Evolutionary conservation across 169 alveolate genomes (phyloP).

Genomic region (Theileria parva): DNA sequence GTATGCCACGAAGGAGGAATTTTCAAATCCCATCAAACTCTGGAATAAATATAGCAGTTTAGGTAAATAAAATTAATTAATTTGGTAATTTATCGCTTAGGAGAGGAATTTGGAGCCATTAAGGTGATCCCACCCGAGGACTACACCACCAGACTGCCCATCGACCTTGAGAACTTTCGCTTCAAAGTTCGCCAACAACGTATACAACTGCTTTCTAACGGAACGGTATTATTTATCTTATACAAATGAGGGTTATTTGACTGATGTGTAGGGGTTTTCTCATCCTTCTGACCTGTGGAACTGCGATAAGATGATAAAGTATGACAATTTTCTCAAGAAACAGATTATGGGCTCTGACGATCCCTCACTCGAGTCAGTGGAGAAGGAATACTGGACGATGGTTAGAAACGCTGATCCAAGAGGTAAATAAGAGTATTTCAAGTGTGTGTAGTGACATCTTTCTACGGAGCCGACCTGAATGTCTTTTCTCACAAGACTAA

Average conservation of each 20-base stretch:
- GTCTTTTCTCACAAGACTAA: conserved; percentile 46
- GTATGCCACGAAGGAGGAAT: conserved; percentile 75
- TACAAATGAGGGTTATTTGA: background rate
- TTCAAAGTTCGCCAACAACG: conserved; percentile 81
- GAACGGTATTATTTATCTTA: conserved; percentile 29
- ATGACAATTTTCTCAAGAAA: conserved; percentile 1
- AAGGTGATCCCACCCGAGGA: conserved; percentile 80
- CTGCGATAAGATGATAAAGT: conserved; percentile 38
- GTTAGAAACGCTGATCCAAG: conserved; percentile 56
- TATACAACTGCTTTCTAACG: conserved; percentile 69
- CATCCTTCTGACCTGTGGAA: conserved; percentile 57
- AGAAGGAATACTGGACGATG: conserved; percentile 67
- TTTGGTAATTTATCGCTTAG: conserved; percentile 33
- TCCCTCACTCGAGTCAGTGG: conserved; percentile 54
- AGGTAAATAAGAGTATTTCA: conserved; percentile 13
- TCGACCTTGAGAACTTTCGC: conserved; percentile 63
- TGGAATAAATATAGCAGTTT: conserved; percentile 60
- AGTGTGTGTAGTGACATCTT: conserved; percentile 24
- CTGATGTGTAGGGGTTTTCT: conserved; percentile 48
- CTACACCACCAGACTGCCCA: conserved; percentile 73
- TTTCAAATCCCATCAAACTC: conserved; percentile 65
- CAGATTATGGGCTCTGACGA: conserved; percentile 21
- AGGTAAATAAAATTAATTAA: conserved; percentile 22
- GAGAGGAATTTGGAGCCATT: conserved; percentile 80
- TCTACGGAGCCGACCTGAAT: conserved; percentile 75